phyloP scores from a whole-genome alignment of 2,329 filamentous ascomycete species.

The Tolypocladium inflatum region DNA sequence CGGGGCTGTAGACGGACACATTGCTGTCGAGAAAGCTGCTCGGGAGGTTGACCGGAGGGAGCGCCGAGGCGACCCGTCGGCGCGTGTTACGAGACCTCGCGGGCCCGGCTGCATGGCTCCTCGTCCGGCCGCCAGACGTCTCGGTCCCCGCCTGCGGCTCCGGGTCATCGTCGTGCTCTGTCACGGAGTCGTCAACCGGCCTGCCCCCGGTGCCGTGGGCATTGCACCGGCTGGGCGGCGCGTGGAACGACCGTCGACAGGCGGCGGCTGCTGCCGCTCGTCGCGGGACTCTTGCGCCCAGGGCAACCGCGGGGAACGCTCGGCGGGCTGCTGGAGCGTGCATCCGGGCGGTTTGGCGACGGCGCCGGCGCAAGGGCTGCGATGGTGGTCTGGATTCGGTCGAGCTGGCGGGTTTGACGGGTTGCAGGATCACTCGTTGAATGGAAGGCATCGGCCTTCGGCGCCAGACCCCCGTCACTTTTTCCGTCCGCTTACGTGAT shows the following conservation, averaged over 20 bases:
- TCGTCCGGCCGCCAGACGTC: conserved; percentile 14
- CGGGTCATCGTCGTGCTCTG: conserved; percentile 15
- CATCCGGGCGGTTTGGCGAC: conserved; percentile 18
- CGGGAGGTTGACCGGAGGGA: conserved; percentile 47
- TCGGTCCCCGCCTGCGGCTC: conserved; percentile 19
- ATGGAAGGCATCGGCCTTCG: neutral
- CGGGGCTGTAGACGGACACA: conserved; percentile 25
- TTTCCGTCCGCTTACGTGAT: neutral
- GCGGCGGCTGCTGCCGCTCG: conserved; percentile 7
- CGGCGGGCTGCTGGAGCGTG: conserved; percentile 18
- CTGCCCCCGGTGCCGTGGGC: conserved; percentile 13
- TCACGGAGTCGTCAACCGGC: conserved; percentile 15
- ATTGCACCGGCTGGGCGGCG: conserved; percentile 9
- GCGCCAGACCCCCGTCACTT: neutral
- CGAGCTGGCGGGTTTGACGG: neutral
- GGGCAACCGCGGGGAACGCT: conserved; percentile 15
- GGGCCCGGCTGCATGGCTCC: conserved; percentile 13
- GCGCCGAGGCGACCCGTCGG: conserved; percentile 23
- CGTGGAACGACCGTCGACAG: conserved; percentile 11
- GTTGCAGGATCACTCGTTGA: neutral
- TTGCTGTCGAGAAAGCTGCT: conserved; percentile 45
- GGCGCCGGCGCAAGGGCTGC: conserved; percentile 6
- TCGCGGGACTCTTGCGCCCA: conserved; percentile 14
- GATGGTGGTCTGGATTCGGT: neutral
- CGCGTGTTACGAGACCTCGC: conserved; percentile 21